Evolutionary conservation across 768 basidiomycete genomes (phyloP).

Genomic region (Suillus subluteus): DNA sequence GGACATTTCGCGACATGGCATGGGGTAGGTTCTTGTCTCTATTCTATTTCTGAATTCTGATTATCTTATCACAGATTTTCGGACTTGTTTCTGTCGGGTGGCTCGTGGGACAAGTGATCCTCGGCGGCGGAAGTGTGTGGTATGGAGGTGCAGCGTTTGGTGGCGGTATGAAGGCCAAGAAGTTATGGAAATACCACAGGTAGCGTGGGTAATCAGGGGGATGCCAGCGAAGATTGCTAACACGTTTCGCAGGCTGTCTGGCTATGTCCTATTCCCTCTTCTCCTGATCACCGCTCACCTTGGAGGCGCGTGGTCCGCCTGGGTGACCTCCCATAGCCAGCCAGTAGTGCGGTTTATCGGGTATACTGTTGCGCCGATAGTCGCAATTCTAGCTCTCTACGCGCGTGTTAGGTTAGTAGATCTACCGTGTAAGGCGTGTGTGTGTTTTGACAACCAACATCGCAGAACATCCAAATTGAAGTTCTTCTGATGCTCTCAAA

Average conservation of each 20-base stretch:
- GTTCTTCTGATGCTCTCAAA: constrained; percentile 39
- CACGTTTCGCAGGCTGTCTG: constrained; percentile 55
- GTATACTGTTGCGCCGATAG: constrained; percentile 58
- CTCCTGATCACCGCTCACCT: constrained; percentile 67
- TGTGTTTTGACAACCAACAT: constrained; percentile 6
- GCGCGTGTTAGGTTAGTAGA: constrained; percentile 53
- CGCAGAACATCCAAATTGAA: constrained; percentile 68
- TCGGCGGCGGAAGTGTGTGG: constrained; percentile 84
- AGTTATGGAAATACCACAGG: constrained; percentile 86
- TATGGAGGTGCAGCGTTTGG: constrained; percentile 70
- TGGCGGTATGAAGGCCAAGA: constrained; percentile 70
- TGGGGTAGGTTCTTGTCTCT: constrained; percentile 45
- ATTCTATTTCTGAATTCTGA: neutral
- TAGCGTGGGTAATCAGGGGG: constrained; percentile 22
- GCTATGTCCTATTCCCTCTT: constrained; percentile 68
- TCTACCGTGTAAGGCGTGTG: constrained; percentile 4
- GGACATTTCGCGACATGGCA: constrained; percentile 79
- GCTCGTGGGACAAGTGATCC: constrained; percentile 59
- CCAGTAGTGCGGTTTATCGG: constrained; percentile 48
- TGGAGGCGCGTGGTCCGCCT: constrained; percentile 71
- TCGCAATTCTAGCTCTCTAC: constrained; percentile 46
- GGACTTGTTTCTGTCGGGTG: constrained; percentile 66
- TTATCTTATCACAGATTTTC: constrained; percentile 47
- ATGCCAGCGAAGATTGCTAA: neutral
- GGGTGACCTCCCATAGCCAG: constrained; percentile 47